Evolutionary conservation across 1,284 basidiomycete species (phyloP).

Genomic region (Vanrija humicola): DNA sequence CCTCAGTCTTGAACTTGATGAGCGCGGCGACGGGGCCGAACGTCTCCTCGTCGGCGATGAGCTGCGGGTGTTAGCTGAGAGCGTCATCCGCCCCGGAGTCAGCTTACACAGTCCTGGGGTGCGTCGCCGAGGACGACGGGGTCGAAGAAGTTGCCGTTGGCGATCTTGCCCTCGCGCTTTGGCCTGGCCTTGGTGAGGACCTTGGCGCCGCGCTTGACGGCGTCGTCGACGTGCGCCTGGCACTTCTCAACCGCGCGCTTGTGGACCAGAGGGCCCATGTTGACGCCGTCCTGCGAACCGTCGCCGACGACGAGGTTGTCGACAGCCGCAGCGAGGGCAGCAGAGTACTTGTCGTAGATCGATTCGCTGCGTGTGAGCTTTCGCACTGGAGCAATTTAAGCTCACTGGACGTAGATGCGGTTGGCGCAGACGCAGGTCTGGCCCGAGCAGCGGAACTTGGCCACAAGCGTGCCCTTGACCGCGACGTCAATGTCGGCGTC

Average conservation of each 20-base stretch:
- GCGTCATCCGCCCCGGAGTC: constrained; percentile 42
- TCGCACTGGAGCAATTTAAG: too few relatives aligned
- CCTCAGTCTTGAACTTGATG: constrained; percentile 80
- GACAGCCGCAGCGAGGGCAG: constrained; percentile 51
- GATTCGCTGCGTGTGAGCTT: too few relatives aligned
- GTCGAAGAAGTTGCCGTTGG: constrained; percentile 61
- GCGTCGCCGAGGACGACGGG: constrained; percentile 84
- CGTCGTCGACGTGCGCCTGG: constrained; percentile 73
- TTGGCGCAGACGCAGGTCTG: constrained; percentile 66
- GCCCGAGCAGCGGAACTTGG: constrained; percentile 85
- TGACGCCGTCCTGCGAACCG: constrained; percentile 67
- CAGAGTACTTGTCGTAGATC: constrained; percentile 34
- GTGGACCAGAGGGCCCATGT: constrained; percentile 90
- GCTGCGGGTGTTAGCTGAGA: constrained; percentile 50
- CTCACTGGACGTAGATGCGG: constrained; percentile 72
- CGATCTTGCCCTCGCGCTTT: constrained; percentile 65
- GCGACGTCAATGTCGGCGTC: constrained; percentile 90
- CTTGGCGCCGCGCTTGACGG: constrained; percentile 72
- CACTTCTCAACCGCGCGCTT: constrained; percentile 80
- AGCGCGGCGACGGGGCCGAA: constrained; percentile 64
- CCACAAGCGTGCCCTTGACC: constrained; percentile 74
- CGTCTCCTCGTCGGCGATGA: constrained; percentile 62
- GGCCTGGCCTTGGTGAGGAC: constrained; percentile 56
- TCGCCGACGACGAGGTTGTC: constrained; percentile 81
- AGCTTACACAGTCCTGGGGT: constrained; percentile 55